Conservation (phyloP, 345 rosid species). For the Camelina neglecta region DNA sequence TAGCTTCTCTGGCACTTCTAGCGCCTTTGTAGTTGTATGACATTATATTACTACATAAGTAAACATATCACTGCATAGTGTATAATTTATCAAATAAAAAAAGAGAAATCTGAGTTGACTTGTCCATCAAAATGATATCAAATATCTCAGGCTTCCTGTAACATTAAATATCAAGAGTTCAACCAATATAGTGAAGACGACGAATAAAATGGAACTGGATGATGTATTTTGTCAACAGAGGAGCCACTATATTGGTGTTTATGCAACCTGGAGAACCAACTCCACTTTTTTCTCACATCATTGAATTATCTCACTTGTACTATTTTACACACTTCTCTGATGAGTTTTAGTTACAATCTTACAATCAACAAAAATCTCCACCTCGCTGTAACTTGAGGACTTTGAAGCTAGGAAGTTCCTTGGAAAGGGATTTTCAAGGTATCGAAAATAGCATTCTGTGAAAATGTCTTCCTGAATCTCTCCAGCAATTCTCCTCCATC, state of each 20-base stretch:
- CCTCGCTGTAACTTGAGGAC: neutral
- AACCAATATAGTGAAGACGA: neutral
- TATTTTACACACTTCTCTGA: constrained; percentile 21
- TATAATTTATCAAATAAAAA: neutral
- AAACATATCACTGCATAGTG: neutral
- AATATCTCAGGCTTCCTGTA: no score
- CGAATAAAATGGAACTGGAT: neutral
- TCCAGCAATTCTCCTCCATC: constrained; percentile 97
- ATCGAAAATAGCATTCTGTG: constrained; percentile 89
- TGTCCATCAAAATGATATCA: neutral
- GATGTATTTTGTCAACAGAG: constrained; percentile 1
- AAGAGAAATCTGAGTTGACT: neutral
- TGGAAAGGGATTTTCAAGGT: constrained; percentile 87
- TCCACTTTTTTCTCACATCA: constrained; percentile 26
- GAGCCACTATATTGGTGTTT: constrained; percentile 4
- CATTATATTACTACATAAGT: neutral
- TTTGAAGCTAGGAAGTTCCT: constrained; percentile 58
- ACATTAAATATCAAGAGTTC: no score
- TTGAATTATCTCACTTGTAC: constrained; percentile 4
- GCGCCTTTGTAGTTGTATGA: constrained; percentile 72
- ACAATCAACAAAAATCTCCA: constrained; percentile 35
- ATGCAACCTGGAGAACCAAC: constrained; percentile 18
- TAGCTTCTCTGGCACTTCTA: constrained; percentile 81
- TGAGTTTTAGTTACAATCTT: constrained; percentile 28
- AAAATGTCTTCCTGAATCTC: constrained; percentile 76